Conservation (phyloP, 2,329 filamentous ascomycete species). For the Ophiosphaerella korrae region DNA sequence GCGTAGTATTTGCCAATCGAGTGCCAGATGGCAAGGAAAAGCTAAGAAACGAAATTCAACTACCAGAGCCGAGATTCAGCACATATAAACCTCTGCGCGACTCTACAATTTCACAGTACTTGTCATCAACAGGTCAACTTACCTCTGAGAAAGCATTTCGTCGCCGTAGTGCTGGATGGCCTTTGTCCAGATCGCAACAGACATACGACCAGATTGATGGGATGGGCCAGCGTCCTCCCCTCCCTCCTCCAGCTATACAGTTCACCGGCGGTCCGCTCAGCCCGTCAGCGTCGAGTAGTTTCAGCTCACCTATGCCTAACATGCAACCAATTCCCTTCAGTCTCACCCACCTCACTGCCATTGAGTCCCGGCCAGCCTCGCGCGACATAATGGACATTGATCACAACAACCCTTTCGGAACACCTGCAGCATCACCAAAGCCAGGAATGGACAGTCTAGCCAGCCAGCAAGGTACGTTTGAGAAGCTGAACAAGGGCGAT, state of each 20-base stretch:
- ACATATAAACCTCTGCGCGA: conserved; percentile 73
- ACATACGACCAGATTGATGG: conserved; percentile 33
- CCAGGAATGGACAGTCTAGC: conserved; percentile 23
- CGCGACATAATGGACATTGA: conserved; percentile 42
- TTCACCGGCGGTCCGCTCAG: conserved; percentile 36
- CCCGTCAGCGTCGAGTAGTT: conserved; percentile 26
- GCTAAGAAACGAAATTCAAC: conserved; percentile 84
- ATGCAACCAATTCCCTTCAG: conserved; percentile 61
- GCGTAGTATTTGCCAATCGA: conserved; percentile 94
- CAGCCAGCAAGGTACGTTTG: conserved; percentile 54
- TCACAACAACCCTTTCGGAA: conserved; percentile 27
- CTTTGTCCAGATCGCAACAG: conserved; percentile 35
- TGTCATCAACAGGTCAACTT: conserved; percentile 28
- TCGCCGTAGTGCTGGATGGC: conserved; percentile 41
- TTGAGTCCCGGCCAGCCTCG: conserved; percentile 38
- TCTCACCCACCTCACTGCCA: conserved; percentile 39
- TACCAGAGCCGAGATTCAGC: conserved; percentile 85
- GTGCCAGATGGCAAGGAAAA: conserved; percentile 95
- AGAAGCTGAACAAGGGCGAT: conserved; percentile 72
- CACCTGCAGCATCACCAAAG: conserved; percentile 25
- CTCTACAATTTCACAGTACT: conserved; percentile 27
- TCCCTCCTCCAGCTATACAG: conserved; percentile 39
- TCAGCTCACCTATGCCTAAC: conserved; percentile 32
- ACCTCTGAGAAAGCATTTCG: conserved; percentile 32
- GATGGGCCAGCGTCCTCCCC: conserved; percentile 25